Conservation (phyloP, 495 filamentous ascomycete species). For the Penicillium paradoxum region DNA sequence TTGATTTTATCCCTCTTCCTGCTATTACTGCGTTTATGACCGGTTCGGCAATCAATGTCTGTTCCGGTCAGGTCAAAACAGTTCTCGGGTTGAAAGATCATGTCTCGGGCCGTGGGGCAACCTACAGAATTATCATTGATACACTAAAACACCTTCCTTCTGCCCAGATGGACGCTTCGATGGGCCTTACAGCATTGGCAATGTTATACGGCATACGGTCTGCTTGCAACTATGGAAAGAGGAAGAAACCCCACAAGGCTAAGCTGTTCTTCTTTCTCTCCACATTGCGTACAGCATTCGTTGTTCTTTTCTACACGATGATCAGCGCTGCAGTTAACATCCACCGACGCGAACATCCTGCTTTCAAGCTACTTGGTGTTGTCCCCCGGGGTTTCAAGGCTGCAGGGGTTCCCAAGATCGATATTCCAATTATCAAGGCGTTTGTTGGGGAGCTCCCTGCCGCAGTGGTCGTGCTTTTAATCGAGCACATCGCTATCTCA, state of each 20-base stretch:
- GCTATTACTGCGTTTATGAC: conserved; percentile 97
- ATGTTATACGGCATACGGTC: conserved; percentile 76
- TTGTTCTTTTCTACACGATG: conserved; percentile 84
- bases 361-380: conserved; percentile 62
- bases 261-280: conserved; percentile 80
- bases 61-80: conserved; percentile 70
- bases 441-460: conserved; percentile 64
- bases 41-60: conserved; percentile 88
- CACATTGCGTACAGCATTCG: conserved; percentile 84
- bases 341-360: conserved; percentile 40
- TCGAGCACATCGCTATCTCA: conserved; percentile 93
- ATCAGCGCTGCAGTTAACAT: conserved; percentile 78
- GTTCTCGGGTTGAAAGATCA: conserved; percentile 72
- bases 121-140: conserved; percentile 80
- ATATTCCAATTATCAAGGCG: conserved; percentile 52
- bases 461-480: conserved; percentile 82
- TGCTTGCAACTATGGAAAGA: conserved; percentile 56
- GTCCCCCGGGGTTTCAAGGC: conserved; percentile 80
- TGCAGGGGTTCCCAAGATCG: conserved; percentile 63
- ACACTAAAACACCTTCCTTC: conserved; percentile 67
- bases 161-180: conserved; percentile 70
- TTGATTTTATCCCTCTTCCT: conserved; percentile 85
- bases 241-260: conserved; percentile 59
- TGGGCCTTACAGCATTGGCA: conserved; percentile 75
- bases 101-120: conserved; percentile 66